These are phyloP conservation scores for Hanseniaspora pseudoguilliermondii DNA, from an alignment of 805 yeast genomes.

Conservation along the genomic window DNA sequence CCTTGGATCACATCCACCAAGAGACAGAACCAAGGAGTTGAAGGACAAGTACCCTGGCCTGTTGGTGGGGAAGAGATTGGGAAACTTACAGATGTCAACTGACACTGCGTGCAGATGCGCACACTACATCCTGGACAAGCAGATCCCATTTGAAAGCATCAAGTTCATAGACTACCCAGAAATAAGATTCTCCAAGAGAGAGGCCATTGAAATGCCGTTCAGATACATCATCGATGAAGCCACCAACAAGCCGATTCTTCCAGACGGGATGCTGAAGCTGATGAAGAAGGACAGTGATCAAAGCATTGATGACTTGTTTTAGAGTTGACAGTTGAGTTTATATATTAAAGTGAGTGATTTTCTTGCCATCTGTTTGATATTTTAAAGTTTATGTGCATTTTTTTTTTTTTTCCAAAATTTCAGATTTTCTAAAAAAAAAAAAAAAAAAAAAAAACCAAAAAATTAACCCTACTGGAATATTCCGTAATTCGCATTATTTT, in stretches of 20 bases:
- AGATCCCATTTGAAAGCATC: conserved; percentile 52
- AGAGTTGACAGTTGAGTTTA: background rate
- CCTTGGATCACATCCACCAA: conserved; percentile 79
- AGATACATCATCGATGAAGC: conserved; percentile 58
- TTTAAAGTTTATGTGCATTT: too few relatives aligned
- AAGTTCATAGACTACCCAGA: conserved; percentile 89
- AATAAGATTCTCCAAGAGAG: conserved; percentile 72
- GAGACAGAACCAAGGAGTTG: conserved; percentile 87
- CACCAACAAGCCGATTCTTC: conserved; percentile 64
- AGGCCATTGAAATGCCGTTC: conserved; percentile 96
- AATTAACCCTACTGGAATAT: too few relatives aligned
- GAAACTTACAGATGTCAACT: conserved; percentile 88
- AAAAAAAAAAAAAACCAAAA: too few relatives aligned
- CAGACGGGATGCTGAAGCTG: conserved; percentile 79
- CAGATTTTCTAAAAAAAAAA: too few relatives aligned
- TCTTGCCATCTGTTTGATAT: too few relatives aligned
- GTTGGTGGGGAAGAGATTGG: conserved; percentile 75
- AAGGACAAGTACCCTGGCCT: conserved; percentile 54
- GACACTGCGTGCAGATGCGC: conserved; percentile 95
- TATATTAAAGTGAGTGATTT: too few relatives aligned
- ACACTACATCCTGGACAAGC: conserved; percentile 55
- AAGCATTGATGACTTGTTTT: conserved; percentile 46
- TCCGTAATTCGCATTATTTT: too few relatives aligned
- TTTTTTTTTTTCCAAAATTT: too few relatives aligned
- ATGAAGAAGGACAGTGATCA: conserved; percentile 79